These are phyloP conservation scores for Orbilia brochopaga DNA, from an alignment of 2,329 filamentous ascomycete genomes.

Conservation along the genomic window DNA sequence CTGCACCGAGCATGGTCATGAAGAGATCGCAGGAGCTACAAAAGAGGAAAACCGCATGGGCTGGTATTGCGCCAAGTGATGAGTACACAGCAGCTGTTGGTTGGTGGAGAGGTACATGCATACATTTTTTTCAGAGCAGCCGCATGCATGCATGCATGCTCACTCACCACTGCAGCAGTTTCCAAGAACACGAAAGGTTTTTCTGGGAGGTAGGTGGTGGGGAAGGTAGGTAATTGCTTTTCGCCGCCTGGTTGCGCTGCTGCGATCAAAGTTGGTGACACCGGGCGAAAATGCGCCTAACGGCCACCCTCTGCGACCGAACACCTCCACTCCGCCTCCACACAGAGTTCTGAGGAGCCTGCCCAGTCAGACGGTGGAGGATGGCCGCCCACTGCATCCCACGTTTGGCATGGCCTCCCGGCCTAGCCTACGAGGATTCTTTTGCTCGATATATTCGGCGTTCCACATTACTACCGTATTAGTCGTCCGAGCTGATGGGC, in stretches of 20 bases:
- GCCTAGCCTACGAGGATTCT: slow-evolving; percentile 46
- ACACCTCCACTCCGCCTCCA: slow-evolving; percentile 45
- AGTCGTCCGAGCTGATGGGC: slow-evolving; percentile 40
- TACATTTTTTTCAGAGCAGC: background rate
- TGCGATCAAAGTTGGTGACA: slow-evolving; percentile 31
- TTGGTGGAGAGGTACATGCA: slow-evolving; percentile 17
- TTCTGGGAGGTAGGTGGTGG: no score
- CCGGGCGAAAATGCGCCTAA: slow-evolving; percentile 50
- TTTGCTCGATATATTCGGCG: slow-evolving; percentile 47
- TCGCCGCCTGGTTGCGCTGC: slow-evolving; percentile 21
- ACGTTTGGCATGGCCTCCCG: slow-evolving; percentile 50
- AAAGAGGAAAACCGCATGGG: background rate
- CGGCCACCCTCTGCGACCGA: slow-evolving; percentile 42
- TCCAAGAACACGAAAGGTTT: slow-evolving; percentile 14
- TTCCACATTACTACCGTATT: slow-evolving; percentile 50
- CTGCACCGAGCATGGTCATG: background rate
- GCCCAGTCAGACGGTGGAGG: slow-evolving; percentile 45
- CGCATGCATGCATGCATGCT: slow-evolving; percentile 13
- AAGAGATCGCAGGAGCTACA: slow-evolving; percentile 38
- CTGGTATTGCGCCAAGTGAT: background rate
- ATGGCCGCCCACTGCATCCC: slow-evolving; percentile 38
- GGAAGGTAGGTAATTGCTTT: slow-evolving; percentile 32
- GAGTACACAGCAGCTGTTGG: slow-evolving; percentile 16
- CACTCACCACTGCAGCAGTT: slow-evolving; percentile 35
- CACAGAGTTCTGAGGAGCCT: slow-evolving; percentile 43